These are phyloP conservation scores for Stylosanthes scabra DNA, from an alignment of 331 rosid genomes.

Conservation along the genomic window DNA sequence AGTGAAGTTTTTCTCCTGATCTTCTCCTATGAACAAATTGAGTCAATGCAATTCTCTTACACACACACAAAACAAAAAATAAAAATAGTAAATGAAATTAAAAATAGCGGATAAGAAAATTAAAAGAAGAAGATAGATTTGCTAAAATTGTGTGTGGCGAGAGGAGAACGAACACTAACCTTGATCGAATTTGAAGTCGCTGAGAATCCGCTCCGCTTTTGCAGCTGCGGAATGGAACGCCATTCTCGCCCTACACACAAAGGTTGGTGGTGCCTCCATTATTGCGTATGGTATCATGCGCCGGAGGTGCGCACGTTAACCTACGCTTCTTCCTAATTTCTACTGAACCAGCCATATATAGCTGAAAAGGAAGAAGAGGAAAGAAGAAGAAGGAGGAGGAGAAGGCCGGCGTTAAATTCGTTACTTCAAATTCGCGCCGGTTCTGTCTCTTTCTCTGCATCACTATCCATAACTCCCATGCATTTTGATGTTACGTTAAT, in stretches of 20 bases:
- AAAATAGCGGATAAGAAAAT: slow-evolving; percentile 24
- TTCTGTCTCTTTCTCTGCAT: background rate
- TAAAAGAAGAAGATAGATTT: background rate
- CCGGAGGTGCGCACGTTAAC: slow-evolving; percentile 43
- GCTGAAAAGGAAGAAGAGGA: background rate
- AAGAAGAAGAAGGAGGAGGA: background rate
- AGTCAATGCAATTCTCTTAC: slow-evolving; percentile 42
- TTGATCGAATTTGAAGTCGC: slow-evolving; percentile 88
- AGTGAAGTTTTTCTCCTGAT: slow-evolving; percentile 42
- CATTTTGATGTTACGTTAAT: background rate
- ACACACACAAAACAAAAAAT: background rate
- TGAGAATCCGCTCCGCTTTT: slow-evolving; percentile 92
- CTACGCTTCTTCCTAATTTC: background rate
- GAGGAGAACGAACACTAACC: slow-evolving; percentile 54
- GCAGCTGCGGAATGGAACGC: slow-evolving; percentile 99
- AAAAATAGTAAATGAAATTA: background rate
- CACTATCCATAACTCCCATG: background rate
- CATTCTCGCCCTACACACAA: slow-evolving; percentile 92
- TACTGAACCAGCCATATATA: background rate
- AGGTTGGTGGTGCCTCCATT: slow-evolving; percentile 85
- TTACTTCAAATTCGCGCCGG: background rate
- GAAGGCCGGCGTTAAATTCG: background rate
- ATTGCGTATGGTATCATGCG: slow-evolving; percentile 27
- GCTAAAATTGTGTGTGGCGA: slow-evolving; percentile 1
- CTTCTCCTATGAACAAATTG: slow-evolving; percentile 43